Evolutionary conservation across 805 yeast genomes (phyloP).

Genomic region (Myxozyma sirexii): DNA sequence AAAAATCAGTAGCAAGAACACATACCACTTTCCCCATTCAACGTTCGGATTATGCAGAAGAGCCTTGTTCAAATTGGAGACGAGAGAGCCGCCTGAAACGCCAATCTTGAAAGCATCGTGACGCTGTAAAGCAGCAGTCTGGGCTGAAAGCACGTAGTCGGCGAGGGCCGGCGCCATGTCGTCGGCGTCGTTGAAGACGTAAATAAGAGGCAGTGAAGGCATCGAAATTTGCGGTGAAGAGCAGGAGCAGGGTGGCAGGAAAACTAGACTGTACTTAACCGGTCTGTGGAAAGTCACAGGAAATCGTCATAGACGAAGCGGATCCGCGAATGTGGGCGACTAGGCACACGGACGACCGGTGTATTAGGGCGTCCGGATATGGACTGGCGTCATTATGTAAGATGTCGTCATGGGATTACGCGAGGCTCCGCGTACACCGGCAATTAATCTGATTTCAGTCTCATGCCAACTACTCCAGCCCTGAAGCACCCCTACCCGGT

Average conservation of each 20-base stretch:
- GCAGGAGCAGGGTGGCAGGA: neutral
- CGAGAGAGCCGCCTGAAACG: slow-evolving; percentile 88
- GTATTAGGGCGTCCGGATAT: neutral
- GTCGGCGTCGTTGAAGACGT: slow-evolving; percentile 85
- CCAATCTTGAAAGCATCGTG: slow-evolving; percentile 86
- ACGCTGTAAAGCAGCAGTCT: slow-evolving; percentile 67
- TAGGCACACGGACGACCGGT: neutral
- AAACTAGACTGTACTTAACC: neutral
- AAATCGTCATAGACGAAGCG: neutral
- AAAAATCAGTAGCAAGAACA: neutral
- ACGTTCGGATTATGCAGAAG: slow-evolving; percentile 73
- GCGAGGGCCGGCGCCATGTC: slow-evolving; percentile 97
- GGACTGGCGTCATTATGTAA: neutral
- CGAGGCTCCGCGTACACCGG: neutral
- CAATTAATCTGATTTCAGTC: neutral
- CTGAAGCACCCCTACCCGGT: too few relatives aligned
- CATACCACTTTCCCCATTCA: slow-evolving; percentile 83
- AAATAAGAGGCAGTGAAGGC: slow-evolving; percentile 82
- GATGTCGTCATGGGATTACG: neutral
- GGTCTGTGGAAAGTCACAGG: neutral
- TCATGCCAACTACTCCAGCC: too few relatives aligned
- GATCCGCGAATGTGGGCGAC: neutral
- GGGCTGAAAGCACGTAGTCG: slow-evolving; percentile 88
- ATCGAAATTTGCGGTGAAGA: slow-evolving; percentile 3
- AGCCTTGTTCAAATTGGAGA: slow-evolving; percentile 85